Evolutionary conservation across 2,329 filamentous ascomycete genomes (phyloP).

Genomic region (Xylaria sp.): DNA sequence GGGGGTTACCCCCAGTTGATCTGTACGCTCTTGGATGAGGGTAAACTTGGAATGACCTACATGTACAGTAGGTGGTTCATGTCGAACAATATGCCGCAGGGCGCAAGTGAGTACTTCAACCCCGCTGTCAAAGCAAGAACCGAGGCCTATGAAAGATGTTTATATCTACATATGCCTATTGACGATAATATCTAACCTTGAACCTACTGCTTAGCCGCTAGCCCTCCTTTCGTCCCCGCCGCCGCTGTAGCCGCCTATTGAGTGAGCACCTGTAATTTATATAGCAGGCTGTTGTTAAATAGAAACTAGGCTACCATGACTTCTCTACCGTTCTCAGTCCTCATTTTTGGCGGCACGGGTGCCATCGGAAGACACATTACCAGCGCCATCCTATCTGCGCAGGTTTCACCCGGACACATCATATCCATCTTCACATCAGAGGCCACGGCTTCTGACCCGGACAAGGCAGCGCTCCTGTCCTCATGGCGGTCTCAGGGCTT

Average conservation of each 20-base stretch:
- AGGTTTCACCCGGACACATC: constrained; percentile 47
- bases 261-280: neutral
- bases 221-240: constrained; percentile 1
- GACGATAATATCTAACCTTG: too few species aligned
- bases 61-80: neutral
- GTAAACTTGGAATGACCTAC: too few species aligned
- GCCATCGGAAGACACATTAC: constrained; percentile 52
- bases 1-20: too few species aligned
- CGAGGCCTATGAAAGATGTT: neutral
- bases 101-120: neutral
- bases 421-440: constrained; percentile 66
- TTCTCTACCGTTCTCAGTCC: constrained; percentile 45
- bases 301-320: constrained; percentile 32
- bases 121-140: neutral
- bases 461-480: constrained; percentile 60
- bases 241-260: neutral
- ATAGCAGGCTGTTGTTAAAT: neutral
- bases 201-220: neutral
- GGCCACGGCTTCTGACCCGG: constrained; percentile 56
- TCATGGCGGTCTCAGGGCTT: constrained; percentile 58
- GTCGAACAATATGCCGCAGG: neutral
- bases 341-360: constrained; percentile 51
- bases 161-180: neutral
- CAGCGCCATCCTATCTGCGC: constrained; percentile 47
- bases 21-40: too few species aligned